Percentiles rank a stretch among this genome's conserved stretches.
phyloP scores from a whole-genome alignment of 2,329 filamentous ascomycete genomes.

The Akanthomyces uredinophilus region DNA sequence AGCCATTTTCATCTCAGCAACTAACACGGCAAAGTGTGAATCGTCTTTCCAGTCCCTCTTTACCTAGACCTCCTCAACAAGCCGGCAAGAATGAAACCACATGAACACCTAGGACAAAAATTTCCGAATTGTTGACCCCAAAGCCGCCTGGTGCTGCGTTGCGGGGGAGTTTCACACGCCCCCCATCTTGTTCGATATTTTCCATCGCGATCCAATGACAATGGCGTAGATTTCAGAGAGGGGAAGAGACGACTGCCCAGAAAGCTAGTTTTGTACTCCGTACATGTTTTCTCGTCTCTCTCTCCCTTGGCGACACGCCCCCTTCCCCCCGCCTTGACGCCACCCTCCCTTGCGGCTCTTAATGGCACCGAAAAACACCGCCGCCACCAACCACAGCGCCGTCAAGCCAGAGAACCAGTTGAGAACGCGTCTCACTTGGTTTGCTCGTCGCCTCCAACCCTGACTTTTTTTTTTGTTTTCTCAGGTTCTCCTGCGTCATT shows the following conservation, averaged over 20 bases:
- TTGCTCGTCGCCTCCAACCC: background rate
- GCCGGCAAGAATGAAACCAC: no score
- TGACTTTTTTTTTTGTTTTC: background rate
- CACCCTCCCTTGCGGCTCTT: background rate
- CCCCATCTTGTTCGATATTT: background rate
- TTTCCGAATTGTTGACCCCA: background rate
- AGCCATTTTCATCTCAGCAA: no score
- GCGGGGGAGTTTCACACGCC: background rate
- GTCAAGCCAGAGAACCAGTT: background rate
- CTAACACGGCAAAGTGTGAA: no score
- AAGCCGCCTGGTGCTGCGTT: background rate
- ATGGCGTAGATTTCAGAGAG: background rate
- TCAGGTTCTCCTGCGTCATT: background rate
- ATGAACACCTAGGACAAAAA: background rate
- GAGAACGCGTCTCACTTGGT: slow-evolving; percentile 6
- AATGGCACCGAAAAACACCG: slow-evolving; percentile 1
- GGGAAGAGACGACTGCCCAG: background rate
- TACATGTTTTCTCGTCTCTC: slow-evolving; percentile 1
- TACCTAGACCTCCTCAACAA: no score
- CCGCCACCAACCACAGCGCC: background rate
- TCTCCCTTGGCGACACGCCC: slow-evolving; percentile 2
- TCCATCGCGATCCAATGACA: background rate
- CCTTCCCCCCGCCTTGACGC: background rate
- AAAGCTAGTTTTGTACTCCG: background rate
- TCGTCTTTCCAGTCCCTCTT: no score